phyloP scores from a whole-genome alignment of 805 yeast genomes.

The Starmerella roubikii region DNA sequence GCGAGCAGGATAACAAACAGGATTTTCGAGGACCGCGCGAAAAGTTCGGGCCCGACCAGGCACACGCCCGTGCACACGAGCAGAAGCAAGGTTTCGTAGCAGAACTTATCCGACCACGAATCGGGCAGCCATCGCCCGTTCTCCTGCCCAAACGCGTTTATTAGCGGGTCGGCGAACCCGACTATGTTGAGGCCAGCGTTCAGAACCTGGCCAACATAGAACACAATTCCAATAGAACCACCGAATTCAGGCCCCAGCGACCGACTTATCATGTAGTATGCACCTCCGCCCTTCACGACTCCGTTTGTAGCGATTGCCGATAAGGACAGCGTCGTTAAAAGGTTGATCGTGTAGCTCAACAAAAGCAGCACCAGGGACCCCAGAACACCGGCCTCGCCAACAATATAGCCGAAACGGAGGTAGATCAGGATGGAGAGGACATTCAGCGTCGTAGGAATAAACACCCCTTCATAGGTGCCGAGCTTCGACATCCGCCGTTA shows the following conservation, averaged over 20 bases:
- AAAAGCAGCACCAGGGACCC: slow-evolving; percentile 59
- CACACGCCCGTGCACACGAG: slow-evolving; percentile 63
- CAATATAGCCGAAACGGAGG: slow-evolving; percentile 82
- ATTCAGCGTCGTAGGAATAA: slow-evolving; percentile 84
- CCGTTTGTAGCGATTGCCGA: slow-evolving; percentile 97
- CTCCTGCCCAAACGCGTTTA: slow-evolving; percentile 57
- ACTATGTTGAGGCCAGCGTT: slow-evolving; percentile 85
- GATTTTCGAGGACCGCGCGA: slow-evolving; percentile 68
- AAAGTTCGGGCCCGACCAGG: slow-evolving; percentile 64
- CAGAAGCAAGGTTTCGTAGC: slow-evolving; percentile 58
- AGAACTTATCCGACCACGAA: slow-evolving; percentile 52
- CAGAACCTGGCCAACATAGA: slow-evolving; percentile 85
- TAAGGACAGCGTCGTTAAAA: slow-evolving; percentile 75
- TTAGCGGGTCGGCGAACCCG: slow-evolving; percentile 83
- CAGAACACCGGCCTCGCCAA: slow-evolving; percentile 84
- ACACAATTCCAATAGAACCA: slow-evolving; percentile 90
- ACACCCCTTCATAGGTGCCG: slow-evolving; percentile 78
- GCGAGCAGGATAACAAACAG: slow-evolving; percentile 51
- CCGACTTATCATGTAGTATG: slow-evolving; percentile 92
- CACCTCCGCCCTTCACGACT: slow-evolving; percentile 95
- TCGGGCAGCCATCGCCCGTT: slow-evolving; percentile 60
- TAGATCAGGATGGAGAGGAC: slow-evolving; percentile 92
- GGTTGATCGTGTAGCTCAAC: slow-evolving; percentile 65
- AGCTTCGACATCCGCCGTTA: slow-evolving; percentile 43
- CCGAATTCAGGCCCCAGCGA: slow-evolving; percentile 97